Conservation (phyloP, 1,284 basidiomycete genomes). For the Ganoderma leucocontextum region DNA sequence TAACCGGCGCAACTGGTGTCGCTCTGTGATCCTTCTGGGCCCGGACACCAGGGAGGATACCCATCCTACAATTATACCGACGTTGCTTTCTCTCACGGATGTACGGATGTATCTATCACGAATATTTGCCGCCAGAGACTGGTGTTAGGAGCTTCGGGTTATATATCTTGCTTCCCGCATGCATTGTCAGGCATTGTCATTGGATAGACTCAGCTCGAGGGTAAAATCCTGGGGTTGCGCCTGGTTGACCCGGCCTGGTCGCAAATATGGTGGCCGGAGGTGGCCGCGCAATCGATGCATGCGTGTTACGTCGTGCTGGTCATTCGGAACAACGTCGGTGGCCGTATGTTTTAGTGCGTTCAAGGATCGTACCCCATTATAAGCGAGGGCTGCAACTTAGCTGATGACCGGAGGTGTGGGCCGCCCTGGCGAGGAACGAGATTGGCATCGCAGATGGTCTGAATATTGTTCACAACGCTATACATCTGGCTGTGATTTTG, state of each 20-base stretch:
- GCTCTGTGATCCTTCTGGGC: neutral
- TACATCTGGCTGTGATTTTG: neutral
- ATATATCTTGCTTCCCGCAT: slow-evolving; percentile 7
- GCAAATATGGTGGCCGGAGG: neutral
- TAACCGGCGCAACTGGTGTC: slow-evolving; percentile 14
- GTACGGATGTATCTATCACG: slow-evolving; percentile 17
- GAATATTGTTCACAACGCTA: neutral
- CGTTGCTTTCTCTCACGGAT: slow-evolving; percentile 15
- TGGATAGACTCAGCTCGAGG: slow-evolving; percentile 18
- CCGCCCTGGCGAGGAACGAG: slow-evolving; percentile 4
- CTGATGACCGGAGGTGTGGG: neutral
- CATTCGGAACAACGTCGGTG: slow-evolving; percentile 28
- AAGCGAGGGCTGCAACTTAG: slow-evolving; percentile 21
- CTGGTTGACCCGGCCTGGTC: neutral
- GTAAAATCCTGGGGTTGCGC: neutral
- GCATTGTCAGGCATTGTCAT: slow-evolving; percentile 18
- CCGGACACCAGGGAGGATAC: neutral
- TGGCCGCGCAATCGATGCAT: neutral
- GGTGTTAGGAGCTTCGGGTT: slow-evolving; percentile 8
- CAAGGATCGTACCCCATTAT: slow-evolving; percentile 29
- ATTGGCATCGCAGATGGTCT: neutral
- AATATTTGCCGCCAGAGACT: slow-evolving; percentile 4
- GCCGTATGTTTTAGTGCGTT: slow-evolving; percentile 13
- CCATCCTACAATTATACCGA: slow-evolving; percentile 2
- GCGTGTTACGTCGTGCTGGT: neutral